A percentile compares a stretch with the other conserved stretches of the same genome.
Evolutionary conservation across 345 rosid genomes (phyloP).

Genomic region (Populus ilicifolia): DNA sequence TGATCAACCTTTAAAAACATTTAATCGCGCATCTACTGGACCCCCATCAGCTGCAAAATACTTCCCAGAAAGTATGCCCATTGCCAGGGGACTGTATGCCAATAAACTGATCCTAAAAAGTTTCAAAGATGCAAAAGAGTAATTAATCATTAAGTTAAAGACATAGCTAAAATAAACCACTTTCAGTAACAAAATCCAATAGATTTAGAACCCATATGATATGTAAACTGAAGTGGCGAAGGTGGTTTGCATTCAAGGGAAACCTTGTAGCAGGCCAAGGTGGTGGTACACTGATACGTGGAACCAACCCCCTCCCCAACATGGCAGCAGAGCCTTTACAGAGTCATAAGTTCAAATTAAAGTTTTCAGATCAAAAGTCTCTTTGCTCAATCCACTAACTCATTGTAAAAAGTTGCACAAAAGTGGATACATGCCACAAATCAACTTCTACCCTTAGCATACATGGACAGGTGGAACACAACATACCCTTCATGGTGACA

Average conservation of each 20-base stretch:
- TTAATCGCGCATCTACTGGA: constrained; percentile 50
- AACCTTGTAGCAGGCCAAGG: too few species aligned
- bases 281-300: too few species aligned
- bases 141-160: neutral
- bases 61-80: constrained; percentile 69
- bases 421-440: too few species aligned
- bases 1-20: constrained; percentile 46
- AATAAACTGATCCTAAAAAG: constrained; percentile 40
- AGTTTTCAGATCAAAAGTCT: neutral
- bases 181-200: neutral
- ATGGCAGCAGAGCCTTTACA: neutral
- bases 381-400: neutral
- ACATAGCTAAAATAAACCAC: neutral
- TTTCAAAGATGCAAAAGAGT: constrained; percentile 4
- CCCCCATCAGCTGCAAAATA: constrained; percentile 45
- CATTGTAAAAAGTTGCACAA: too few species aligned
- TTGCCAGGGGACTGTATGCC: constrained; percentile 67
- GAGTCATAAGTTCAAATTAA: neutral
- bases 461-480: too few species aligned
- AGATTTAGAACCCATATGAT: neutral
- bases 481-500: constrained; percentile 60
- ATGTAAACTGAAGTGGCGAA: too few species aligned
- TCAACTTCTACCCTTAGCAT: too few species aligned
- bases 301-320: too few species aligned
- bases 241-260: too few species aligned